A percentile compares a stretch with the other conserved stretches of the same genome.
These are phyloP conservation scores for Elasticomyces elasticus DNA, from an alignment of 495 filamentous ascomycete species.

Conservation along the genomic window DNA sequence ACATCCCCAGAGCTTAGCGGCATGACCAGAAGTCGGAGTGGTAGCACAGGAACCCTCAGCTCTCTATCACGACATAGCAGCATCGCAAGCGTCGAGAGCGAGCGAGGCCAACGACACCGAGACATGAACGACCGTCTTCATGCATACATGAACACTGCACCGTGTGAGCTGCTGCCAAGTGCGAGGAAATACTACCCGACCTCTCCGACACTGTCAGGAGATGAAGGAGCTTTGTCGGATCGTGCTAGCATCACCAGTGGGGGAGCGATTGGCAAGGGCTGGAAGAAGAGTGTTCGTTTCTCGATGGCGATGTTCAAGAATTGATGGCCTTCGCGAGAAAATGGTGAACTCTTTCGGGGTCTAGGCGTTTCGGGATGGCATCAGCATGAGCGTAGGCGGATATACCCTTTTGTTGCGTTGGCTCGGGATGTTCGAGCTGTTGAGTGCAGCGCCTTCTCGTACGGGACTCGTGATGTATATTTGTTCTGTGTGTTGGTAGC, in stretches of 20 bases:
- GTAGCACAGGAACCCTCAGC: conserved; percentile 9
- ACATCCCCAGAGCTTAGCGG: conserved; percentile 15
- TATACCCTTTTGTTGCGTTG: background rate
- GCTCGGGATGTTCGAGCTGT: too few species aligned
- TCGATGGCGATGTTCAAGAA: conserved; percentile 7
- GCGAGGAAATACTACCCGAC: conserved; percentile 18
- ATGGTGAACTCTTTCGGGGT: background rate
- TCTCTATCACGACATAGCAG: conserved; percentile 26
- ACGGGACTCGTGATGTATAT: too few species aligned
- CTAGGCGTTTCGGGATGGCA: background rate
- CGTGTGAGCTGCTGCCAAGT: conserved; percentile 18
- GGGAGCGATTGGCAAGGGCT: background rate
- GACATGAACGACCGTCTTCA: conserved; percentile 31
- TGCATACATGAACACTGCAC: conserved; percentile 23
- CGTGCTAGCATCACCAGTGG: background rate
- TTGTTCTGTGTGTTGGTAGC: too few species aligned
- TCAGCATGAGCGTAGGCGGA: background rate
- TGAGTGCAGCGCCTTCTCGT: too few species aligned
- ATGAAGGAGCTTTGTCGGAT: conserved; percentile 3
- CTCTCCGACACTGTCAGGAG: background rate
- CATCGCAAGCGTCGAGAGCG: conserved; percentile 25
- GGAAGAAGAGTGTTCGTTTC: conserved; percentile 15
- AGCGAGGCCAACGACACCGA: conserved; percentile 24
- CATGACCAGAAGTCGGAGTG: conserved; percentile 4
- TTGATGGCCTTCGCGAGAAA: conserved; percentile 16